phyloP scores from a whole-genome alignment of 306 rosid genomes.

The Gleditsia sinensis region DNA sequence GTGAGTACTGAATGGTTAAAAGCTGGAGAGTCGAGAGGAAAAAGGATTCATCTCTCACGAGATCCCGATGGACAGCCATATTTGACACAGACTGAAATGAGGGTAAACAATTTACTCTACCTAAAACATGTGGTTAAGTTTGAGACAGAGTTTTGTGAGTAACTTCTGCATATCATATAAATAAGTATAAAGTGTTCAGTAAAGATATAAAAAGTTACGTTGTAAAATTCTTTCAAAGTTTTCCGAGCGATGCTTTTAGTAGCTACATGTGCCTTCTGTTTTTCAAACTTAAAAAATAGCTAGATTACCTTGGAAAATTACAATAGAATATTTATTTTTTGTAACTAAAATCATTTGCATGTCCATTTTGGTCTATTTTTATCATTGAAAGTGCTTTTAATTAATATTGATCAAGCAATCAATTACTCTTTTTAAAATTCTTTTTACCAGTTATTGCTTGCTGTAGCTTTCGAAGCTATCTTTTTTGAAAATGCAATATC shows the following conservation, averaged over 20 bases:
- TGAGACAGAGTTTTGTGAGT: constrained; percentile 10
- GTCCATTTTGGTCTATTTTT: not conserved
- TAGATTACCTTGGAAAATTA: not conserved
- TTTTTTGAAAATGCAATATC: not conserved
- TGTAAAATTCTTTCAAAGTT: not conserved
- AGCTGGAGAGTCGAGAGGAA: constrained; percentile 73
- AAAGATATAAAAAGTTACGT: not conserved
- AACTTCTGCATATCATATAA: constrained; percentile 9
- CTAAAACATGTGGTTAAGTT: not conserved
- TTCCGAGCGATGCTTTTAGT: constrained; percentile 3
- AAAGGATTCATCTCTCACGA: constrained; percentile 79
- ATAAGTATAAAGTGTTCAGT: not conserved
- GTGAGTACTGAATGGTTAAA: constrained; percentile 79
- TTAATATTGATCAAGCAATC: not conserved
- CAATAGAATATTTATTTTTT: not conserved
- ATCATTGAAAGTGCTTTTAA: constrained; percentile 9
- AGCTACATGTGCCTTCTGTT: not conserved
- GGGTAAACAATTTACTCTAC: constrained; percentile 50
- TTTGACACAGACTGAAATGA: constrained; percentile 91
- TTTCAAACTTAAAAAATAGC: not conserved
- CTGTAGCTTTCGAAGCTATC: not conserved
- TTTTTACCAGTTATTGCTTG: not conserved
- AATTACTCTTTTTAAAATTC: not conserved
- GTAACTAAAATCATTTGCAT: constrained; percentile 10
- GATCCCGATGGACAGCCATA: constrained; percentile 94